phyloP scores from a whole-genome alignment of 2,329 filamentous ascomycete genomes.

The Emericellopsis cladophorae region DNA sequence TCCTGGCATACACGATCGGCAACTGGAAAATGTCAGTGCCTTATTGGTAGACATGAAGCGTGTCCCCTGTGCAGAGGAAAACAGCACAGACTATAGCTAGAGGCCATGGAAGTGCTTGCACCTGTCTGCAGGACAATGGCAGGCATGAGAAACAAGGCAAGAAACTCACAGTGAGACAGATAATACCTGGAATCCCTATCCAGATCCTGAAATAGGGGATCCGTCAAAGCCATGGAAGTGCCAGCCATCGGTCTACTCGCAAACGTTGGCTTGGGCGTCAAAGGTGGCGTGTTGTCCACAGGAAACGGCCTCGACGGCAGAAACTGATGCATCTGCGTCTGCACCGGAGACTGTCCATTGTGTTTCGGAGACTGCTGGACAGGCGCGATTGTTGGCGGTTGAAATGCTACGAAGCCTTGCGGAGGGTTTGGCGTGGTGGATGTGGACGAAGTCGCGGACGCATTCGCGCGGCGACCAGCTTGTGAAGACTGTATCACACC shows the following conservation, averaged over 20 bases:
- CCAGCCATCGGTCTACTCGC: too few relatives aligned
- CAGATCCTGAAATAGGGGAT: conserved; percentile 43
- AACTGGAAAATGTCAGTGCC: conserved; percentile 15
- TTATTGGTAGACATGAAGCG: background rate
- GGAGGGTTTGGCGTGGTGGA: background rate
- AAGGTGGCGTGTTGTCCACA: background rate
- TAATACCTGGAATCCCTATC: conserved; percentile 31
- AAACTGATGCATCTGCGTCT: background rate
- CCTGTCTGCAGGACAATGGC: too few relatives aligned
- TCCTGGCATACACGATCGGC: conserved; percentile 38
- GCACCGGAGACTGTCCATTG: background rate
- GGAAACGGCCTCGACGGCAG: background rate
- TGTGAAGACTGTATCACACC: conserved; percentile 19
- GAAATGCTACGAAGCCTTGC: background rate
- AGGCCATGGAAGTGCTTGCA: too few relatives aligned
- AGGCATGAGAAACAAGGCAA: too few relatives aligned
- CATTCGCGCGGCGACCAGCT: background rate
- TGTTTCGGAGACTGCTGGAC: background rate
- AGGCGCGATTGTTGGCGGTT: background rate
- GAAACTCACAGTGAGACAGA: conserved; percentile 34
- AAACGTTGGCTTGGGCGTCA: too few relatives aligned
- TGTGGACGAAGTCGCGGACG: background rate
- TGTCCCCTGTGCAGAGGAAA: too few relatives aligned
- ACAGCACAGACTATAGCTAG: too few relatives aligned
- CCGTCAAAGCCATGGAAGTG: conserved; percentile 19